Conservation (phyloP, 176 grass and related monocot species). For the Oryza brachyantha region DNA sequence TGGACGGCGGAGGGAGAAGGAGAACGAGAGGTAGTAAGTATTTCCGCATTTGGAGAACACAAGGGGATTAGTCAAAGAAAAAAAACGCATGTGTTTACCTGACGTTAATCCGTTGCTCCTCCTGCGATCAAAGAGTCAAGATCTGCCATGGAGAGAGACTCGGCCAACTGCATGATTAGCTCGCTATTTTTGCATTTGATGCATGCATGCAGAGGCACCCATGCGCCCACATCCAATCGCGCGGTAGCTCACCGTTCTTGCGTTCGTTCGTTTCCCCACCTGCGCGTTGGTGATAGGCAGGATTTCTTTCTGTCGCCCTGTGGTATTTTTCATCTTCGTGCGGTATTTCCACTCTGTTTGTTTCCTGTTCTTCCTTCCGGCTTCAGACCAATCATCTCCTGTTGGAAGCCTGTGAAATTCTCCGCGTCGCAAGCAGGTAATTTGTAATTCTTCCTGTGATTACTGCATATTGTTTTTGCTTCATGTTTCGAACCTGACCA, state of each 20-base stretch:
- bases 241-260: neutral
- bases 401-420: neutral
- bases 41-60: too few species aligned
- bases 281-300: too few species aligned
- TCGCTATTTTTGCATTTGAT: neutral
- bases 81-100: neutral
- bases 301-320: neutral
- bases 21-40: too few species aligned
- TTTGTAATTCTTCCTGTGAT: neutral
- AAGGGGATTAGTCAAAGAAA: neutral
- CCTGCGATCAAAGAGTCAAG: neutral
- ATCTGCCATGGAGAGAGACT: neutral
- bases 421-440: neutral
- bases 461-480: neutral
- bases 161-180: neutral
- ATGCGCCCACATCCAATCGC: neutral
- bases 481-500: too few species aligned
- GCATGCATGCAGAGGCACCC: neutral
- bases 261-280: too few species aligned
- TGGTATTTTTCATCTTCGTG: neutral
- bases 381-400: neutral
- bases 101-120: neutral
- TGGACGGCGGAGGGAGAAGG: too few species aligned
- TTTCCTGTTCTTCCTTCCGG: neutral
- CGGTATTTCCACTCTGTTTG: neutral